Conservation (phyloP, 257 asterid species). For the Nicotiana otophora region DNA sequence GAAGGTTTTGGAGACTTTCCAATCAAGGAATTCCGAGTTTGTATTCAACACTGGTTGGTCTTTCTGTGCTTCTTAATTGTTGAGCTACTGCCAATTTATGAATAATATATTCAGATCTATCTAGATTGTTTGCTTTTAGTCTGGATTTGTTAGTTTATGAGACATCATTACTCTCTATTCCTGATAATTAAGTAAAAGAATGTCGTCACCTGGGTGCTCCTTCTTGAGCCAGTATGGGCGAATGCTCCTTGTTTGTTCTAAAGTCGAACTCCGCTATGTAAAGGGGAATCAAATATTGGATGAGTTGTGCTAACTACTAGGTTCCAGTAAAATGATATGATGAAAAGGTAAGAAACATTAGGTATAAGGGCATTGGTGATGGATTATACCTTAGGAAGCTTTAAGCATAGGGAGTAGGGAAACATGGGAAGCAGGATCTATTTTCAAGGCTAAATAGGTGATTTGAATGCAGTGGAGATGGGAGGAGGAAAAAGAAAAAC, state of each 20-base stretch:
- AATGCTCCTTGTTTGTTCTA: neutral
- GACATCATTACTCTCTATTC: neutral
- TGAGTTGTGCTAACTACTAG: neutral
- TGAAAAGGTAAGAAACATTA: neutral
- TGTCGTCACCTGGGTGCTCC: constrained; percentile 3
- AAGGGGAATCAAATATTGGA: neutral
- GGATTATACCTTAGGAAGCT: neutral
- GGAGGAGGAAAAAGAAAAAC: neutral
- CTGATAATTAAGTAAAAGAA: constrained; percentile 3
- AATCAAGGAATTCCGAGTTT: constrained; percentile 72
- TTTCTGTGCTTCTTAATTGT: neutral
- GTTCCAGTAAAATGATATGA: neutral
- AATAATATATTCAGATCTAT: neutral
- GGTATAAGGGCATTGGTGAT: neutral
- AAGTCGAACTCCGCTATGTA: neutral
- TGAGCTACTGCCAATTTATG: neutral
- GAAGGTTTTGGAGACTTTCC: constrained; percentile 54
- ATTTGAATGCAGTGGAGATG: neutral
- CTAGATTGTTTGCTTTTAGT: neutral
- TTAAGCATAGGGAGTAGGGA: neutral
- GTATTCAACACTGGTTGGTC: constrained; percentile 73
- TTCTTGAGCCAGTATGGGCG: neutral
- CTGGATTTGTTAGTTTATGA: neutral
- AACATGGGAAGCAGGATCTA: neutral
- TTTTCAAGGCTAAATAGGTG: neutral